phyloP scores from a whole-genome alignment of 805 yeast genomes.

The Starmera pachycereana region DNA sequence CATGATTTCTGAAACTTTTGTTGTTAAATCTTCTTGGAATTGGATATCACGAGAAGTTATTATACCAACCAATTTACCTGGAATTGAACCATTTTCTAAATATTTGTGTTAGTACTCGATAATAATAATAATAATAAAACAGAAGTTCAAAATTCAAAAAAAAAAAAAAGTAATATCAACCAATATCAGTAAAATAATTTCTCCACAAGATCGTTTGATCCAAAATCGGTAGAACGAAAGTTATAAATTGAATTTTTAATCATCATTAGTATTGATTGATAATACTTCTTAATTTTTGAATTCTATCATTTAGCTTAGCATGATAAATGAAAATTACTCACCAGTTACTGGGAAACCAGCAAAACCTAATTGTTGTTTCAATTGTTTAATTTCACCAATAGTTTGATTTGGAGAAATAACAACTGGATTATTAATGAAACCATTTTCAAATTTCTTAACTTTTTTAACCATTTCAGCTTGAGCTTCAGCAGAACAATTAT shows the following conservation, averaged over 20 bases:
- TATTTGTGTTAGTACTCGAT: slow-evolving; percentile 14
- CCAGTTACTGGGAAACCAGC: slow-evolving; percentile 99
- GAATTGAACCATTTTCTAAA: slow-evolving; percentile 72
- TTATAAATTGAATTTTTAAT: slow-evolving; percentile 42
- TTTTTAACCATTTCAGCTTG: slow-evolving; percentile 97
- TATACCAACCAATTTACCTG: slow-evolving; percentile 89
- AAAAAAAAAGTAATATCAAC: background rate
- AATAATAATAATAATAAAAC: background rate
- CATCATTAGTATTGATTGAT: slow-evolving; percentile 34
- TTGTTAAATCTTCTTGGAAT: slow-evolving; percentile 67
- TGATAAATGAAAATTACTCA: slow-evolving; percentile 41
- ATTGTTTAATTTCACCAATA: slow-evolving; percentile 67
- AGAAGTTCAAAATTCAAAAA: background rate
- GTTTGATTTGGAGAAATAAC: slow-evolving; percentile 70
- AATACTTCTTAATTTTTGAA: background rate
- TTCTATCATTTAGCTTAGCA: background rate
- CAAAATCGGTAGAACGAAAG: slow-evolving; percentile 98
- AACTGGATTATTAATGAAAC: slow-evolving; percentile 91
- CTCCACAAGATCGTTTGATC: slow-evolving; percentile 98
- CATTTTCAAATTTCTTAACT: slow-evolving; percentile 96
- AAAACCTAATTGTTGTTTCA: slow-evolving; percentile 72
- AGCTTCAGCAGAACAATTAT: slow-evolving; percentile 92
- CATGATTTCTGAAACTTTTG: slow-evolving; percentile 73
- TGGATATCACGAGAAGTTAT: slow-evolving; percentile 96
- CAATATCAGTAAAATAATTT: slow-evolving; percentile 33